A percentile compares a stretch with the other conserved stretches of the same genome.
Conservation (phyloP, 768 basidiomycete species). For the Boletellus ananas region DNA sequence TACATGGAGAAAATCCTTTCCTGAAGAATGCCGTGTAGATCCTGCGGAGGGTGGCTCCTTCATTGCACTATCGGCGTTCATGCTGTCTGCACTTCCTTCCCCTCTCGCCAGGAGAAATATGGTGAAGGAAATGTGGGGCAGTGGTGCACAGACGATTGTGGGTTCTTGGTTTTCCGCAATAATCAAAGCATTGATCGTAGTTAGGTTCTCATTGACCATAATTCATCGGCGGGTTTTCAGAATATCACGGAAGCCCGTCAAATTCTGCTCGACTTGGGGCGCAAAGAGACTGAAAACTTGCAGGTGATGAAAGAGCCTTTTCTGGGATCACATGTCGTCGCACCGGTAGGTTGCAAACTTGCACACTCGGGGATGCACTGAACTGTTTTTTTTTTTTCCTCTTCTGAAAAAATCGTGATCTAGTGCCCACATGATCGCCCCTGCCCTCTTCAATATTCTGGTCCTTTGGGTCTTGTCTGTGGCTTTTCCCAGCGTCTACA, state of each 20-base stretch:
- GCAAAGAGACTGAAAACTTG: conserved; percentile 51
- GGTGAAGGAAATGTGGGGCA: conserved; percentile 87
- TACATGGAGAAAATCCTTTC: conserved; percentile 58
- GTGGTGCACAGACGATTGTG: conserved; percentile 82
- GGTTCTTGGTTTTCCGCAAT: background rate
- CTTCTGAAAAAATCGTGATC: background rate
- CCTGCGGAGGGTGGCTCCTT: conserved; percentile 44
- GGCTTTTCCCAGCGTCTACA: conserved; percentile 87
- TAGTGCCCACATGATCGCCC: conserved; percentile 89
- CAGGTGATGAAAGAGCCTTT: conserved; percentile 34
- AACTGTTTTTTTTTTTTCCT: background rate
- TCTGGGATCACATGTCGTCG: conserved; percentile 77
- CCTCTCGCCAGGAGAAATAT: conserved; percentile 58
- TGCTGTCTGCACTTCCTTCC: conserved; percentile 69
- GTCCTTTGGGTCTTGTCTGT: conserved; percentile 56
- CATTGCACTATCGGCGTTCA: conserved; percentile 82
- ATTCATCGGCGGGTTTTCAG: conserved; percentile 70
- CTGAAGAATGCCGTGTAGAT: conserved; percentile 41
- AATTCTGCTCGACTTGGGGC: conserved; percentile 61
- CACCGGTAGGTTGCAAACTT: conserved; percentile 59
- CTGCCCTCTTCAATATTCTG: conserved; percentile 73
- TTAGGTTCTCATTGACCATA: conserved; percentile 86
- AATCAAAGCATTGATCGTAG: conserved; percentile 11
- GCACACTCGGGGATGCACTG: background rate
- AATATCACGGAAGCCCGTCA: conserved; percentile 75